Conservation (phyloP, 2,329 filamentous ascomycete genomes). For the Colletotrichum sp. region DNA sequence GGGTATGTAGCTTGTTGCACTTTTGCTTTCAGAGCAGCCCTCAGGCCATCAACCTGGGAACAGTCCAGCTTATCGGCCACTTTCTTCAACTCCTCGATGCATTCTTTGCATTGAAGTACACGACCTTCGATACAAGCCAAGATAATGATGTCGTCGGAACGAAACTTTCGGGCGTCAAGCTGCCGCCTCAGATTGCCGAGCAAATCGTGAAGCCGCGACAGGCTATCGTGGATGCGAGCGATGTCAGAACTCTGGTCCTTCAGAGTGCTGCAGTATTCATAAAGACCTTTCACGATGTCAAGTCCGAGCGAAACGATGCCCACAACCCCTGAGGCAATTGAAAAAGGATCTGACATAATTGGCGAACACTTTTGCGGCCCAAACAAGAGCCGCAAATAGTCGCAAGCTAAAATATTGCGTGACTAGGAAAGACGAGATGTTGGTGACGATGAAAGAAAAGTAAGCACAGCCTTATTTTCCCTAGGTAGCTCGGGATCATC, state of each 20-base stretch:
- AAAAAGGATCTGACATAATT: neutral
- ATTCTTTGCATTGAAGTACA: constrained; percentile 29
- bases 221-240: constrained; percentile 23
- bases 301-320: constrained; percentile 42
- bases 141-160: constrained; percentile 27
- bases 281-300: constrained; percentile 34
- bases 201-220: constrained; percentile 25
- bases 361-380: neutral
- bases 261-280: constrained; percentile 36
- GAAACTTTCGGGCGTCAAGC: constrained; percentile 23
- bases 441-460: too few relatives aligned
- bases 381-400: neutral
- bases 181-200: neutral
- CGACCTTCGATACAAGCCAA: neutral
- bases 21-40: neutral
- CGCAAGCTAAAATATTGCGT: too few relatives aligned
- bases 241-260: constrained; percentile 31
- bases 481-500: too few relatives aligned
- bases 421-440: too few relatives aligned
- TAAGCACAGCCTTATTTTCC: too few relatives aligned
- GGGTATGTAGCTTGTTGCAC: constrained; percentile 30
- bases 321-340: constrained; percentile 28
- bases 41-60: constrained; percentile 25
- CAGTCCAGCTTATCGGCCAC: constrained; percentile 30
- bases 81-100: constrained; percentile 30